Percentiles rank a stretch among this genome's conserved stretches.
Conservation (phyloP, 495 filamentous ascomycete species). For the Friedmanniomyces simplex region DNA sequence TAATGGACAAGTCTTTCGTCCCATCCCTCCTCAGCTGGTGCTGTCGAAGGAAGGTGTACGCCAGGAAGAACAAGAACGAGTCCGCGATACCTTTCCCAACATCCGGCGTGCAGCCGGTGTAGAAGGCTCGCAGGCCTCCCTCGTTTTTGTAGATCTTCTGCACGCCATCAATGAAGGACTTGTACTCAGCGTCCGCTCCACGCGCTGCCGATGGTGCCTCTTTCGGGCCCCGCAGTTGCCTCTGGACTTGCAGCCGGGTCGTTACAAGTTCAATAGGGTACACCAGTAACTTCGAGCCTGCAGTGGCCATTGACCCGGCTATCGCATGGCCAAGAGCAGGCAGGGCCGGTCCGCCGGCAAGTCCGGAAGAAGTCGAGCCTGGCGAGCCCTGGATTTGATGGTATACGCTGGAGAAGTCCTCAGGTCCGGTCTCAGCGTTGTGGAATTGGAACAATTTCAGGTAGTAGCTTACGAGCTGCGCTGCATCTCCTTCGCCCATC, state of each 20-base stretch:
- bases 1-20: conserved; percentile 45
- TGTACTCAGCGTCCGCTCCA: conserved; percentile 41
- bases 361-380: not conserved
- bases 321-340: conserved; percentile 81
- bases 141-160: conserved; percentile 60
- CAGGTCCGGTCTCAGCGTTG: conserved; percentile 4
- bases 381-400: conserved; percentile 26
- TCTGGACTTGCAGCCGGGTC: conserved; percentile 74
- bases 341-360: conserved; percentile 39
- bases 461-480: conserved; percentile 6
- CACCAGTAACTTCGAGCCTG: conserved; percentile 61
- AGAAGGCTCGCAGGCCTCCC: conserved; percentile 61
- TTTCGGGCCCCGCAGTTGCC: conserved; percentile 40
- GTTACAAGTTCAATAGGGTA: conserved; percentile 84
- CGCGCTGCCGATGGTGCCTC: conserved; percentile 23
- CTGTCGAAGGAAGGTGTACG: conserved; percentile 59
- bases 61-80: conserved; percentile 75
- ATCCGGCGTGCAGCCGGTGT: conserved; percentile 62
- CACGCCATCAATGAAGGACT: conserved; percentile 54
- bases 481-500: not conserved
- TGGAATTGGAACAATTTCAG: not conserved
- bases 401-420: conserved; percentile 34
- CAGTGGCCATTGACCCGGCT: conserved; percentile 67
- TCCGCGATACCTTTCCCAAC: conserved; percentile 63
- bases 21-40: conserved; percentile 28